These are phyloP conservation scores for Aspergillus pseudoterreus DNA, from an alignment of 2,329 filamentous ascomycete species.

Conservation along the genomic window DNA sequence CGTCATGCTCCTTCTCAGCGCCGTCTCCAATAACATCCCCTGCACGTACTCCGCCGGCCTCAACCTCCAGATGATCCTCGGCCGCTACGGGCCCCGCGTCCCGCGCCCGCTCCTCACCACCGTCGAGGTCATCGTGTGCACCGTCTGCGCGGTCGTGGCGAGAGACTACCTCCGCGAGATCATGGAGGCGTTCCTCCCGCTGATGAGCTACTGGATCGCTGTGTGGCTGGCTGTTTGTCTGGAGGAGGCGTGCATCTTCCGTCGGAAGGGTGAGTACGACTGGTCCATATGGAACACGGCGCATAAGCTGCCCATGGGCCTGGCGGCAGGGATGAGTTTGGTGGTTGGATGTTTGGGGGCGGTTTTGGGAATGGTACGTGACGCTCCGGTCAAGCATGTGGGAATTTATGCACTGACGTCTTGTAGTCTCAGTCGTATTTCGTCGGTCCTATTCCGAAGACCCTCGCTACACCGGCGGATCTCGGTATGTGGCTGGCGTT, in stretches of 20 bases:
- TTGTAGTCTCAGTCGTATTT: slow-evolving; percentile 33
- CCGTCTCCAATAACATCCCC: slow-evolving; percentile 42
- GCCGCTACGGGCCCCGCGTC: slow-evolving; percentile 30
- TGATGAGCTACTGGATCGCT: slow-evolving; percentile 45
- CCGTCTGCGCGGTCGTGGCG: slow-evolving; percentile 40
- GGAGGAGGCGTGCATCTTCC: slow-evolving; percentile 41
- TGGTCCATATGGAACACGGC: slow-evolving; percentile 37
- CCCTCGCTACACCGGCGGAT: slow-evolving; percentile 26
- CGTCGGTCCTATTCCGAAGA: slow-evolving; percentile 29
- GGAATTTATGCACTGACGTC: background rate
- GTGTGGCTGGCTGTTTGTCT: slow-evolving; percentile 39
- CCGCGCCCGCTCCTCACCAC: slow-evolving; percentile 41
- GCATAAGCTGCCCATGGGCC: slow-evolving; percentile 33
- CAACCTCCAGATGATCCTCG: slow-evolving; percentile 37
- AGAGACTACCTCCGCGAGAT: slow-evolving; percentile 39
- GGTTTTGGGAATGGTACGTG: slow-evolving; percentile 34
- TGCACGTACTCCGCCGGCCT: slow-evolving; percentile 41
- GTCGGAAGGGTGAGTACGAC: slow-evolving; percentile 29
- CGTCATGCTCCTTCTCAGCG: slow-evolving; percentile 37
- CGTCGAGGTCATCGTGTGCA: slow-evolving; percentile 39
- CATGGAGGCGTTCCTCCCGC: slow-evolving; percentile 41
- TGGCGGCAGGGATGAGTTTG: slow-evolving; percentile 34
- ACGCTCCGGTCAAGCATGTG: background rate
- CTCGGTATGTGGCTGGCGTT: slow-evolving; percentile 32
- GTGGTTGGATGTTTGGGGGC: slow-evolving; percentile 34